Evolutionary conservation across 306 rosid genomes (phyloP), one percentile per base, ranked within the genome.

Genomic region (Trifolium pratense): DNA sequence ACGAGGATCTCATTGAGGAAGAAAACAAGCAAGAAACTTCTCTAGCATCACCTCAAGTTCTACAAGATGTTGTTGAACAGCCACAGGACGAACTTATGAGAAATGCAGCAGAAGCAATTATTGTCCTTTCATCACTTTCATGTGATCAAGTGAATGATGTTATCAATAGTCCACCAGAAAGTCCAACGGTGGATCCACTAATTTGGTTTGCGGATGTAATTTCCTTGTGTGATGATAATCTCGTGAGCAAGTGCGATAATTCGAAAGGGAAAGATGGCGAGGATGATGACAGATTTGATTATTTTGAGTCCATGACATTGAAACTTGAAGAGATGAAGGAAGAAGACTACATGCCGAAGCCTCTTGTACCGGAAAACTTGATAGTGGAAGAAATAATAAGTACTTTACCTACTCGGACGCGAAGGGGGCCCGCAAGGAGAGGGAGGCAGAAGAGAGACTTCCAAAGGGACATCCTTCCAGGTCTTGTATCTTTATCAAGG

Each of bases 391-490:
- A 91, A 58, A 46, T 88, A 75, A 64, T 80, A 60, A 73, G 71
- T 9, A 70, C 77, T 66, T 69, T 85, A 71, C 79, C 88, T 29
- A 87, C 79, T 36, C 87, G 89, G 59, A 77, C 93, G 0, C 85
- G 97, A 61, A 94, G 72, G 78, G 99, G 97, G 15, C 95, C 89
- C 15, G 85, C 91, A 37, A 88, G 96, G 81, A 83, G 99, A 79
- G 96, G 99, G 69, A 83, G 97, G 85, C 97, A 91, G 86, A 79
- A 94, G 70, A 87, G 96, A 88, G 99, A 94, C 77, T 94, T 94
- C 84, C 99, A 94, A 81, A 85, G 92, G 89, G 99, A 94, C 79
- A 91, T 94, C 77, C 97, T 94, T 74, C 99, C 99, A 0, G 92
- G 97, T 62, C 95, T 94, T 32, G 63, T 86, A 10, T 87, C 99